Conservation (phyloP, 129 eudicot genomes). For the Centrapalus pauciflorus region DNA sequence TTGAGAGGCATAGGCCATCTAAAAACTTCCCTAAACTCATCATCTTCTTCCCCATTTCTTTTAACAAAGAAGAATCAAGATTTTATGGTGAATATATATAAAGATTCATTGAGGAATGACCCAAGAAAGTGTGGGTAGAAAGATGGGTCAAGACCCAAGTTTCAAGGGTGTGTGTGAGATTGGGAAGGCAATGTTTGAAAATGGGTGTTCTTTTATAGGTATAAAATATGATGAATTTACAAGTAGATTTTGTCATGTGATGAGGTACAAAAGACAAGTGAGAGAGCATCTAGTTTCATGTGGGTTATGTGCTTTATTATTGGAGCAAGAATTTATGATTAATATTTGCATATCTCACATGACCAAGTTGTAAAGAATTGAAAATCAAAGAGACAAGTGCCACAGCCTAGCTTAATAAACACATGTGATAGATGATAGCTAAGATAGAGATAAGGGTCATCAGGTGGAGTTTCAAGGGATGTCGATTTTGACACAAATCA, state of each 20-base stretch:
- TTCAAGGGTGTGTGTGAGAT: constrained; percentile 13
- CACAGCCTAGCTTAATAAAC: constrained; percentile 22
- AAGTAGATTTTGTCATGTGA: constrained; percentile 35
- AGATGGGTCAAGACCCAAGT: constrained; percentile 35
- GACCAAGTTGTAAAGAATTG: constrained; percentile 33
- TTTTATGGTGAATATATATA: constrained; percentile 18
- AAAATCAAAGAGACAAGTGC: constrained; percentile 25
- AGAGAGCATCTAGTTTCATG: constrained; percentile 39
- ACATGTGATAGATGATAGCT: constrained; percentile 20
- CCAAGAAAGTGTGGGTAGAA: constrained; percentile 24
- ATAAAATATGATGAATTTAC: constrained; percentile 15
- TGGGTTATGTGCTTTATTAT: constrained; percentile 31
- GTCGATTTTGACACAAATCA: too few relatives aligned
- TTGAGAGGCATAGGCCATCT: constrained; percentile 58
- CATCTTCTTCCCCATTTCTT: constrained; percentile 57
- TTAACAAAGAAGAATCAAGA: constrained; percentile 16
- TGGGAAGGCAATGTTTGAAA: constrained; percentile 16
- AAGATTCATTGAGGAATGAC: constrained; percentile 18
- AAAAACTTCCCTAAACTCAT: constrained; percentile 54
- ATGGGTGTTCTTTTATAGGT: constrained; percentile 18
- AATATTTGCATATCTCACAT: constrained; percentile 40
- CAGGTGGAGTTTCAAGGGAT: too few relatives aligned
- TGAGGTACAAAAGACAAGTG: constrained; percentile 30
- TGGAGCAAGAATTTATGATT: constrained; percentile 16
- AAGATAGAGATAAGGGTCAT: constrained; percentile 12